phyloP scores from a whole-genome alignment of 2,329 filamentous ascomycete species.

The Penicillium sp. region DNA sequence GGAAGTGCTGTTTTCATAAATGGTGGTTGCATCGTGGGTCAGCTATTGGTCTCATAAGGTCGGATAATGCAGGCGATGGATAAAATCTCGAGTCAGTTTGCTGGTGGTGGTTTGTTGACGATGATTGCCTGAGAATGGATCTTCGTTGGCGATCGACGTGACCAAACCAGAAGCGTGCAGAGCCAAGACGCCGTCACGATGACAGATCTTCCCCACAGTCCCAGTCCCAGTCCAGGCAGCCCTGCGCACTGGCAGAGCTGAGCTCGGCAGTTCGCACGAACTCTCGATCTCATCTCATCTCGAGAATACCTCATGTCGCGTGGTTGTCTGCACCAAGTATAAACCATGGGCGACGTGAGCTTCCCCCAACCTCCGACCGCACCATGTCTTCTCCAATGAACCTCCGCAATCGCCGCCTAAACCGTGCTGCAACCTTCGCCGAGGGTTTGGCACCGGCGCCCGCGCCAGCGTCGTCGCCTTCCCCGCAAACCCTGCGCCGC shows the following conservation, averaged over 20 bases:
- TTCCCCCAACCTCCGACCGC: constrained; percentile 20
- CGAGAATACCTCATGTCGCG: neutral
- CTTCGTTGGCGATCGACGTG: neutral
- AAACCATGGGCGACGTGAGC: constrained; percentile 3
- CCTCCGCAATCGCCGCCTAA: constrained; percentile 43
- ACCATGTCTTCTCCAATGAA: constrained; percentile 23
- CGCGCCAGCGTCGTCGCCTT: constrained; percentile 20
- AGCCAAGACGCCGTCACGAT: neutral
- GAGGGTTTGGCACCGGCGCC: constrained; percentile 26
- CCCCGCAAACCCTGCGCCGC: constrained; percentile 58
- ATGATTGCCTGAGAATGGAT: neutral
- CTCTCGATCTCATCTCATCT: neutral
- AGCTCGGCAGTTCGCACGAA: neutral
- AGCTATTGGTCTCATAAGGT: neutral
- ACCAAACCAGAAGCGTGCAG: neutral
- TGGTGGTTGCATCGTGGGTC: neutral
- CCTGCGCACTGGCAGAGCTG: neutral
- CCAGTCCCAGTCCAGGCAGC: neutral
- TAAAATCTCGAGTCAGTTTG: neutral
- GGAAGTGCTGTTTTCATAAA: neutral
- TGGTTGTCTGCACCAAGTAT: neutral
- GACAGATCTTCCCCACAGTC: neutral
- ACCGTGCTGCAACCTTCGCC: constrained; percentile 43
- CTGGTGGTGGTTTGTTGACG: neutral
- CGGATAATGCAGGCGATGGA: neutral